These are phyloP conservation scores for Quercus tomentella DNA, from an alignment of 331 rosid species.

Conservation along the genomic window DNA sequence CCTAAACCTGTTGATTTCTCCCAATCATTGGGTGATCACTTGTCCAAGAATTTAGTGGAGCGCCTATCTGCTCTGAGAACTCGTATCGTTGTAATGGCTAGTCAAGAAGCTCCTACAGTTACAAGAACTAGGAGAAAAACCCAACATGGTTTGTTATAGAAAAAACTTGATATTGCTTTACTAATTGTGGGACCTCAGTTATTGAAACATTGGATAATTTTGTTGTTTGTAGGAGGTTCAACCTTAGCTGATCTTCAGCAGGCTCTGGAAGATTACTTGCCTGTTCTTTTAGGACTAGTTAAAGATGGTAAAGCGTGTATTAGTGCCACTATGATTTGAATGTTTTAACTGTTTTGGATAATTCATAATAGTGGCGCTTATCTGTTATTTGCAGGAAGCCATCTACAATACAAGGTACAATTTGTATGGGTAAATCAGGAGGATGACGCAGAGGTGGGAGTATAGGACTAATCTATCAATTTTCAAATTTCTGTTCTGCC, in stretches of 20 bases:
- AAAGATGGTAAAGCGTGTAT: slow-evolving; percentile 71
- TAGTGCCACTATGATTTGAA: slow-evolving; percentile 8
- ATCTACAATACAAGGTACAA: slow-evolving; percentile 82
- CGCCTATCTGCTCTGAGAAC: slow-evolving; percentile 85
- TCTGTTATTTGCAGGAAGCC: slow-evolving; percentile 68
- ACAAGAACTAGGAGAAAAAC: slow-evolving; percentile 90
- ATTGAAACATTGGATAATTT: slow-evolving; percentile 28
- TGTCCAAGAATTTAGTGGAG: slow-evolving; percentile 80
- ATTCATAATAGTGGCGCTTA: slow-evolving; percentile 21
- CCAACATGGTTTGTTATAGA: slow-evolving; percentile 73
- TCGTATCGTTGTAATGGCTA: slow-evolving; percentile 91
- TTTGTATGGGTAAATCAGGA: slow-evolving; percentile 95
- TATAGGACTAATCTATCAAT: neutral
- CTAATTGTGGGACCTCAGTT: slow-evolving; percentile 10
- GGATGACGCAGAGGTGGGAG: slow-evolving; percentile 79
- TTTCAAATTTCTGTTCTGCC: neutral
- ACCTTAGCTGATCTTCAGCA: slow-evolving; percentile 85
- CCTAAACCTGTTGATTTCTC: slow-evolving; percentile 92
- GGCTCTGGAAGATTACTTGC: slow-evolving; percentile 88
- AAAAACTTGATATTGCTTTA: slow-evolving; percentile 6
- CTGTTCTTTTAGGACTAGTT: slow-evolving; percentile 88
- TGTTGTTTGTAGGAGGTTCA: slow-evolving; percentile 75
- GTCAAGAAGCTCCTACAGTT: slow-evolving; percentile 95
- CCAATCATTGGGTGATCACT: slow-evolving; percentile 60
- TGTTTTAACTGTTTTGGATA: slow-evolving; percentile 16